phyloP scores from a whole-genome alignment of 371 early-diverging fungal species.

The Circinella minor region DNA sequence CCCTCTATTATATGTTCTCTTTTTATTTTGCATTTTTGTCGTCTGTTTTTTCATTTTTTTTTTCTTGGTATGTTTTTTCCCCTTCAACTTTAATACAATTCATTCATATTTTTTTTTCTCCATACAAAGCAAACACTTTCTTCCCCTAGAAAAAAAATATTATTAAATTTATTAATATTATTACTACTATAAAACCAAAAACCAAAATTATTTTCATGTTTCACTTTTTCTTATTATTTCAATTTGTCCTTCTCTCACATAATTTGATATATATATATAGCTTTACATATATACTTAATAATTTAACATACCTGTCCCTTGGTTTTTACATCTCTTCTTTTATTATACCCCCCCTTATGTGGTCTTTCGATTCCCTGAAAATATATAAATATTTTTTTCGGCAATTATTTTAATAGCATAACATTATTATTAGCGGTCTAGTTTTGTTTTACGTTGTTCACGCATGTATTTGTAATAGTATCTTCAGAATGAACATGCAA shows the following conservation, averaged over 20 bases:
- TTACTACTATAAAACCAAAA: too few relatives aligned
- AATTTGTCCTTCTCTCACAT: conserved; percentile 1
- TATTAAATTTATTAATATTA: too few relatives aligned
- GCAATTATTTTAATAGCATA: too few relatives aligned
- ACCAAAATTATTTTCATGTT: conserved; percentile 14
- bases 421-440: too few relatives aligned
- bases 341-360: conserved; percentile 1
- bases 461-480: too few relatives aligned
- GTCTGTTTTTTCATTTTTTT: conserved; percentile 2
- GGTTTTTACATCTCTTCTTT: background rate
- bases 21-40: conserved; percentile 10
- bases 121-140: background rate
- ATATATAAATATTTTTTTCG: too few relatives aligned
- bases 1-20: conserved; percentile 6
- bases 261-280: too few relatives aligned
- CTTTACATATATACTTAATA: background rate
- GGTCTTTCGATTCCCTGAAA: too few relatives aligned
- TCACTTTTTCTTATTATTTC: conserved; percentile 11
- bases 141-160: background rate
- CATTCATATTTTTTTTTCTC: background rate
- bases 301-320: conserved; percentile 9
- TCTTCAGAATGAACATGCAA: too few relatives aligned
- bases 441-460: too few relatives aligned
- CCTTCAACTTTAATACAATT: too few relatives aligned
- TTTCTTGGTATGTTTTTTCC: conserved; percentile 9